Evolutionary conservation across 257 asterid species (phyloP), one percentile per base, ranked within the genome.

Genomic region (Ballota nigra): DNA sequence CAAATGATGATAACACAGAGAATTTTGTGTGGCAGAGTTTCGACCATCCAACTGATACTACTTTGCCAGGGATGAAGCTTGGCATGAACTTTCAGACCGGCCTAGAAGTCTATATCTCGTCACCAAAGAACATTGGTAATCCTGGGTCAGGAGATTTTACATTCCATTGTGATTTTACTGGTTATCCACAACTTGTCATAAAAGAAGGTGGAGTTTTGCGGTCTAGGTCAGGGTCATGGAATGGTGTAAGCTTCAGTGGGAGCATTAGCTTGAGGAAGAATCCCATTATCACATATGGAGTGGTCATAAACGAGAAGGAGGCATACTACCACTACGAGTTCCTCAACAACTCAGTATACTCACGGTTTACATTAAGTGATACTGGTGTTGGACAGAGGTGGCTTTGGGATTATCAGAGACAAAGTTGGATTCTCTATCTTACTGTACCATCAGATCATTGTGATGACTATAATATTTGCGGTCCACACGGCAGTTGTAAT

Each of bases 361-460:
- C 38, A 6, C 5, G 38, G 38, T 33, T 33, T 33, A 33, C 38
- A 4, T 1, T 33, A 33, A 33, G 38, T 6, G 38, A 33, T 33
- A 6, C 38, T 33, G 38, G 38, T 33, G 38, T 33, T 33, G 38
- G 8, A 33, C 38, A 33, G 38, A 33, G 38, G 38, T 33, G 38
- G 38, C 5, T 33, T 33, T 33, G 38, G 38, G 38, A 33, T 8
- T 0, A 3, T 33, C 38, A 33, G 38, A 33, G 7, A 33, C 8
- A 6, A 33, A 81, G 28, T 11, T 82, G 87, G 86, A 36, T 6
- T 4, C 5, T 60, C 0, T 79, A 65, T 34, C 72, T 49, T 20
- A 61, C 66, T 29, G 2, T 16, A 8, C 83, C 82, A 4, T 6
- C 16, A 0, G 87, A 83, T 75, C 41, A 45, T 15, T 83, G 87